Evolutionary conservation across 768 basidiomycete species (phyloP).

Genomic region (Tulasnella sp.): DNA sequence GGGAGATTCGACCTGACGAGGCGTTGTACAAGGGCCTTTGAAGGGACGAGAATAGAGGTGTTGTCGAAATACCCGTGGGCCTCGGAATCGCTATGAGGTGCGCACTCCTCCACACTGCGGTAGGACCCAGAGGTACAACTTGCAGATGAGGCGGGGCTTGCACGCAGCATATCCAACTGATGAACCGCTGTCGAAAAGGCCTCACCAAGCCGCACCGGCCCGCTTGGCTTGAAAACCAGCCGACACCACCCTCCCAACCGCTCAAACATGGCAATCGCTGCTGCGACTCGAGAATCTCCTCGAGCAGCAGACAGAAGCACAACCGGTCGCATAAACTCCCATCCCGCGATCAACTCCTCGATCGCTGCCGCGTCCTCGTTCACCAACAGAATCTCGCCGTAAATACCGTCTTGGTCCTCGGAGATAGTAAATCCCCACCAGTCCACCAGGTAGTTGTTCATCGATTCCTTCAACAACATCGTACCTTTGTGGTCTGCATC

Average conservation of each 20-base stretch:
- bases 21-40: neutral
- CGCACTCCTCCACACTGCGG: neutral
- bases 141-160: conserved; percentile 9
- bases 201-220: conserved; percentile 60
- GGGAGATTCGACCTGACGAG: neutral
- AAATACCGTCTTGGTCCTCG: conserved; percentile 30
- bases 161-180: conserved; percentile 25
- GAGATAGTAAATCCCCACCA: conserved; percentile 66
- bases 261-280: conserved; percentile 59
- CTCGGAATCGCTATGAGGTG: neutral
- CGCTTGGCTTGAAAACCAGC: conserved; percentile 78
- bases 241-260: conserved; percentile 78
- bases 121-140: neutral
- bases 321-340: conserved; percentile 53
- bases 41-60: neutral
- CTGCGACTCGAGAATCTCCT: conserved; percentile 51
- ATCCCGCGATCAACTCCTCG: conserved; percentile 43
- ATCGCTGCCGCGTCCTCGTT: conserved; percentile 67
- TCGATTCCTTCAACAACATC: conserved; percentile 50
- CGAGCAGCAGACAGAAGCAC: conserved; percentile 65
- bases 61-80: neutral
- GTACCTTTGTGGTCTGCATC: conserved; percentile 52
- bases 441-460: conserved; percentile 52
- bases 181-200: conserved; percentile 51
- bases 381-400: conserved; percentile 64